Evolutionary conservation across 768 basidiomycete species (phyloP), one percentile per base, ranked within the genome.

Genomic region (Lentinula boryana): DNA sequence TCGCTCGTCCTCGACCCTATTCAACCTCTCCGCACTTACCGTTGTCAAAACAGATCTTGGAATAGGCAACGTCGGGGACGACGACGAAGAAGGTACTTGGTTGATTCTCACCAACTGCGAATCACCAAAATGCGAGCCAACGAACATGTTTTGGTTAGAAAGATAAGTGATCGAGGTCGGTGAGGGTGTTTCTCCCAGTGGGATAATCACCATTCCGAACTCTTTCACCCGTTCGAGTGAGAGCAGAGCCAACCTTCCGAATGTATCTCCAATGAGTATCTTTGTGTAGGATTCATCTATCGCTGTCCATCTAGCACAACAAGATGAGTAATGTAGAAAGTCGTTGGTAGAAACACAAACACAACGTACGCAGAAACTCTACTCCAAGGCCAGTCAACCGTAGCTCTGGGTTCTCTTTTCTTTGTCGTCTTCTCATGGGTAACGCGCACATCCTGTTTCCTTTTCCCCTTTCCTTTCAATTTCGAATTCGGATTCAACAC

Each of bases 91-190:
- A 0, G 86, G 81, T 1, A 71, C 73, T 38, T 72, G 65, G 10
- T 75, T 80, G 58, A 96, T 81, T 55, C 81, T 78, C 2, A 95
- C 66, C 9, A 95, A 72, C 64, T 93, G 90, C 1, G 92, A 89
- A 69, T 95, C 86, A 16, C 91, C 92, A 15, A 82, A 76, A 64
- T 93, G 89, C 5, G 93, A 95, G 16, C 93, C 91, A 21, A 94
- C 75, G 67, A 87, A 96, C 7, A 94, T 63, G 8, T 82, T 72
- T 69, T 91, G 86, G 51, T 83, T 80, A 5, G 84, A 78, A 12
- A 97, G 78, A 65, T 93, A 88, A 1, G 88, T 84, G 62, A 96
- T 68, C 10, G 85, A 80, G 9, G 79, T 89, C 0, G 92, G 76
- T 9, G 91, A 78, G 1, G 93, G 90, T 33, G 82, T 81, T 91